phyloP scores from a whole-genome alignment of 257 asterid species.

The Sherardia arvensis region DNA sequence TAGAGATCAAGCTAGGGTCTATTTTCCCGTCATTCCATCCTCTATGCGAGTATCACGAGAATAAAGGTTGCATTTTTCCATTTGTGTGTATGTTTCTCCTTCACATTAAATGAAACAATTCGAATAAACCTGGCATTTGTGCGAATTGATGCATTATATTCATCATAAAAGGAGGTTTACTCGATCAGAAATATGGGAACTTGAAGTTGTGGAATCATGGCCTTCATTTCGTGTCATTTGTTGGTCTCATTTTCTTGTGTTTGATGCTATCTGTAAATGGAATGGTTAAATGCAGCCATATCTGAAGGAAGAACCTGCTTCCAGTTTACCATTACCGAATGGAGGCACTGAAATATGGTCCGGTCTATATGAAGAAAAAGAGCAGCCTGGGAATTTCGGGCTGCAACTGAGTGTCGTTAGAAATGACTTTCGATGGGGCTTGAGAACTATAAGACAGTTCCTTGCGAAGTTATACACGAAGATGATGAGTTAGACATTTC shows the following conservation, averaged over 20 bases:
- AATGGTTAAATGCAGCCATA: constrained; percentile 21
- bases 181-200: neutral
- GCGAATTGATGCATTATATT: neutral
- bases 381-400: neutral
- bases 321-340: constrained; percentile 6
- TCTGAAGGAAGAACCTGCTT: constrained; percentile 18
- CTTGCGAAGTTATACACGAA: constrained; percentile 18
- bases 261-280: neutral
- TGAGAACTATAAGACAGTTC: constrained; percentile 43
- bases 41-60: neutral
- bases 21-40: neutral
- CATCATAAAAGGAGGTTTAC: neutral
- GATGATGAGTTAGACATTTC: constrained; percentile 7
- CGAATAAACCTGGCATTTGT: no score
- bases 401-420: constrained; percentile 14
- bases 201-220: neutral
- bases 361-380: constrained; percentile 16
- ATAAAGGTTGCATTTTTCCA: neutral
- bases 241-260: neutral
- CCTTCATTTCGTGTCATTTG: neutral
- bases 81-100: neutral
- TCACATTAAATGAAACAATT: constrained; percentile 2
- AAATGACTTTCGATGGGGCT: constrained; percentile 48
- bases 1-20: constrained; percentile 3
- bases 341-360: constrained; percentile 18